Percentiles rank a stretch among this genome's conserved stretches.
These are phyloP conservation scores for Melanopsichium pennsylvanicum DNA, from an alignment of 1,284 basidiomycete species.

Conservation along the genomic window DNA sequence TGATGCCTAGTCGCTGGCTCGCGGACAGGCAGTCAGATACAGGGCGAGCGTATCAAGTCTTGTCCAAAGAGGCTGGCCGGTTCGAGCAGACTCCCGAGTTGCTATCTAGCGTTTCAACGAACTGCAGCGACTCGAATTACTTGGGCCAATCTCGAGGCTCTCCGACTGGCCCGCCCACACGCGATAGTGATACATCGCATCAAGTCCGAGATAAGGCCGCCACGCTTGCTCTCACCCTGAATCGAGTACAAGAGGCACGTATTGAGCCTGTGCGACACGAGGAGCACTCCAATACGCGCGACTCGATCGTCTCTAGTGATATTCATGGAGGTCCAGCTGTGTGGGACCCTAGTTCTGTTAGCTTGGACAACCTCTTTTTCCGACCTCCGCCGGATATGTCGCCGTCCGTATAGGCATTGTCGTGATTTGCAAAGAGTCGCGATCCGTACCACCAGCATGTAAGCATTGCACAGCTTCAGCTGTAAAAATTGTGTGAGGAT, in stretches of 20 bases:
- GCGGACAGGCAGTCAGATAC: neutral
- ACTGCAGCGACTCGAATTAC: neutral
- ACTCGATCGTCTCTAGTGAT: conserved; percentile 12
- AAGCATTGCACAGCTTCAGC: neutral
- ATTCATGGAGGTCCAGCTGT: neutral
- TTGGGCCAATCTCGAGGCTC: neutral
- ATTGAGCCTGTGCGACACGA: neutral
- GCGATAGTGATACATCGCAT: too few species aligned
- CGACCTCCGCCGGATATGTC: conserved; percentile 12
- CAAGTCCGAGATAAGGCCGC: too few species aligned
- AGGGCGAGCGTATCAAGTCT: too few species aligned
- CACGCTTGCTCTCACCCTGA: too few species aligned
- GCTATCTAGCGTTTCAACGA: neutral
- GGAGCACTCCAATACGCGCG: neutral
- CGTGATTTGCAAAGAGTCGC: too few species aligned
- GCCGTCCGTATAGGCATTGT: neutral
- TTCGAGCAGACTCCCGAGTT: neutral
- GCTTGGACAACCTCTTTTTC: conserved; percentile 26
- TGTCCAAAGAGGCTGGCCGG: neutral
- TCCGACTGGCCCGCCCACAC: neutral
- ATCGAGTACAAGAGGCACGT: neutral
- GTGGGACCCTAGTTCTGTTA: conserved; percentile 21
- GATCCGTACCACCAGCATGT: too few species aligned
- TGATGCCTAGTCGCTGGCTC: neutral
- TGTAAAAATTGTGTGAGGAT: neutral